Conservation (phyloP, 1,284 basidiomycete genomes). For the Austroboletus novae-zelandiae region DNA sequence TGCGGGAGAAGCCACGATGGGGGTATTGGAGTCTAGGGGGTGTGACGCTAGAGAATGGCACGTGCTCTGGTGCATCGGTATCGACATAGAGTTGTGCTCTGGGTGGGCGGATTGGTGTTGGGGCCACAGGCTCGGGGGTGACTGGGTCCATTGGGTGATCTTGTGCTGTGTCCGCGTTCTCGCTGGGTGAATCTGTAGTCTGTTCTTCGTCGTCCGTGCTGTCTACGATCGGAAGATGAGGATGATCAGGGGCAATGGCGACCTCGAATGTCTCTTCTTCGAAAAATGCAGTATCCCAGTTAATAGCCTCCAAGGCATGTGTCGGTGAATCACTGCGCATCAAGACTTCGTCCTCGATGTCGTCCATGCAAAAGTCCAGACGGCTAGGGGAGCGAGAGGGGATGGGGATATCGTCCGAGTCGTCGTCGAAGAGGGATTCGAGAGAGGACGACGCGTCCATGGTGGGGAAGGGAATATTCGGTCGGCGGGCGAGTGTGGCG, state of each 20-base stretch:
- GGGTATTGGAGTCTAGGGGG: conserved; percentile 25
- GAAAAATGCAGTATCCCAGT: conserved; percentile 12
- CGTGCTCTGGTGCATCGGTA: conserved; percentile 2
- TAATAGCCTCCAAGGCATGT: conserved; percentile 1
- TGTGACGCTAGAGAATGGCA: conserved; percentile 3
- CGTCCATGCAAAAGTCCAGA: conserved; percentile 30
- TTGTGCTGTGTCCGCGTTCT: background rate
- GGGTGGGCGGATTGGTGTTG: conserved; percentile 22
- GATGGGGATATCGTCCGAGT: conserved; percentile 10
- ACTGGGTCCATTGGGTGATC: conserved; percentile 1
- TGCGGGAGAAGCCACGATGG: conserved; percentile 59
- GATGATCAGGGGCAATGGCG: background rate
- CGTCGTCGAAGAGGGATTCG: conserved; percentile 8
- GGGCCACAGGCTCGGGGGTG: conserved; percentile 10
- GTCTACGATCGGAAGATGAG: conserved; percentile 1
- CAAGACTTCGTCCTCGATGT: background rate
- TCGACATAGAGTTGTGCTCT: background rate
- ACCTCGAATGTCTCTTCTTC: conserved; percentile 9
- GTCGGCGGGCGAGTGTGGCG: background rate
- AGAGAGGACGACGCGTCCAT: conserved; percentile 13
- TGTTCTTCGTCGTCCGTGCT: background rate
- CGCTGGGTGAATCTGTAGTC: background rate
- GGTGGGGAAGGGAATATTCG: background rate
- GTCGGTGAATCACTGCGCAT: background rate
- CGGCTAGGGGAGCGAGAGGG: conserved; percentile 33